Evolutionary conservation across 768 basidiomycete genomes (phyloP).

Genomic region (Suillus americanus): DNA sequence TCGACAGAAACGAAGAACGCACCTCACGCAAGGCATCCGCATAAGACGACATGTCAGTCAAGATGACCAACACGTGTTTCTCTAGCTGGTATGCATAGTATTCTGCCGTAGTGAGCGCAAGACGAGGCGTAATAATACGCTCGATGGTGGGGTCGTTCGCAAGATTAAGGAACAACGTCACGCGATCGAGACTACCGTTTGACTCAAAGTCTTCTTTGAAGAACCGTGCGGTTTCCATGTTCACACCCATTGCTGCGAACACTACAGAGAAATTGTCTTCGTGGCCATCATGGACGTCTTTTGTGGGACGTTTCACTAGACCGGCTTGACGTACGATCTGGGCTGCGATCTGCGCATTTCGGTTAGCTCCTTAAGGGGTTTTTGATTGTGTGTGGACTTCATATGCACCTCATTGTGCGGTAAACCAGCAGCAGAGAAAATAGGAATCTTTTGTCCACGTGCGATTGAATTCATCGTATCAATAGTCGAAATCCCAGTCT

Average conservation of each 20-base stretch:
- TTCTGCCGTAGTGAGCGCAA: conserved; percentile 97
- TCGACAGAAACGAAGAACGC: conserved; percentile 27
- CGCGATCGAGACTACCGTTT: conserved; percentile 95
- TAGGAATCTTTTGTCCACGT: conserved; percentile 99
- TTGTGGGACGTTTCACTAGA: conserved; percentile 93
- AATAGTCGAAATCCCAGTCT: conserved; percentile 99
- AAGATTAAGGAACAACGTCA: conserved; percentile 97
- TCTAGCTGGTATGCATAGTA: conserved; percentile 99
- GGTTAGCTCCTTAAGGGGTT: not conserved
- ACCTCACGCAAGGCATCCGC: conserved; percentile 95
- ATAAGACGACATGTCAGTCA: conserved; percentile 99
- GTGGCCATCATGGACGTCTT: conserved; percentile 97
- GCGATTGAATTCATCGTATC: conserved; percentile 99
- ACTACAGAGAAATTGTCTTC: conserved; percentile 99
- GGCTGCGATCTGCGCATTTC: conserved; percentile 79
- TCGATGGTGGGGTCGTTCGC: conserved; percentile 99
- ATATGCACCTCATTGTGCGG: conserved; percentile 90
- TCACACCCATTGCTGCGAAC: conserved; percentile 99
- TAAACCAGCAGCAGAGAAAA: conserved; percentile 98
- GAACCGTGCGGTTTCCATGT: conserved; percentile 99
- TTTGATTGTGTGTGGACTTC: not conserved
- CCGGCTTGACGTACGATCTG: conserved; percentile 99
- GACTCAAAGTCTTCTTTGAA: conserved; percentile 99
- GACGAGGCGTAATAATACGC: conserved; percentile 97
- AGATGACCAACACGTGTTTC: conserved; percentile 98